Evolutionary conservation across 371 early-diverging fungal species (phyloP), one percentile per base, ranked within the genome.

Genomic region (Mucor sp.): DNA sequence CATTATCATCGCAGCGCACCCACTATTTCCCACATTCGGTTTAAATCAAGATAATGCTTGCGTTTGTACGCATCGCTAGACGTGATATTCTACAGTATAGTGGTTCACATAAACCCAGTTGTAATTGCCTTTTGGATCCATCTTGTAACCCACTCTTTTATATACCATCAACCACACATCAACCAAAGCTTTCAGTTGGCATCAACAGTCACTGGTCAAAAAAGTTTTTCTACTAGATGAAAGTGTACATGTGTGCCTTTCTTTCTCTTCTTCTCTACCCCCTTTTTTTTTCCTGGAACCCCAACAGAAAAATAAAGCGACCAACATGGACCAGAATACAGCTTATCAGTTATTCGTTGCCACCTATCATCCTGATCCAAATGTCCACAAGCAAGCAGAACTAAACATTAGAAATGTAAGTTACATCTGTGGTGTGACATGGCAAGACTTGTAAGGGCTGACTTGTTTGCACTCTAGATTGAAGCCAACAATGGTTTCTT

Each of bases 361-460:
- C 27, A 91, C 91, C 6, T 85, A 85, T 72, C 87, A 91, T 72
- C 85, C 91, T 27, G 93, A 91, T 67, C 85, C 85, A 11, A 80
- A 83, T 67, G 76, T 87, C n/a, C 90, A 86, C 66, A 85, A 82
- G 58, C 88, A 87, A 66, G 92, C 90, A 19, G 92, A 92, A 63
- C 56, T 76, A 43, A 77, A 74, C 39, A 72, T 77, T 62, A 67
- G 72, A 70, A 75, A 66, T 57, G 77, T 74, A 70, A 66, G 69
- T 53, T n/a, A 33, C 33, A 33, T 33, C 21, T 47, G 21, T 47
- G n/a, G n/a, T n/a, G n/a, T n/a, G n/a, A n/a, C n/a, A n/a, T n/a
- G n/a, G n/a, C n/a, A n/a, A n/a, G n/a, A n/a, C n/a, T n/a, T n/a
- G 8, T 33, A 33, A 1, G 7, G 1, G 17, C 41, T 41, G 41